phyloP scores from a whole-genome alignment of 441 rosid species.

The Arabidopsis hybrid region DNA sequence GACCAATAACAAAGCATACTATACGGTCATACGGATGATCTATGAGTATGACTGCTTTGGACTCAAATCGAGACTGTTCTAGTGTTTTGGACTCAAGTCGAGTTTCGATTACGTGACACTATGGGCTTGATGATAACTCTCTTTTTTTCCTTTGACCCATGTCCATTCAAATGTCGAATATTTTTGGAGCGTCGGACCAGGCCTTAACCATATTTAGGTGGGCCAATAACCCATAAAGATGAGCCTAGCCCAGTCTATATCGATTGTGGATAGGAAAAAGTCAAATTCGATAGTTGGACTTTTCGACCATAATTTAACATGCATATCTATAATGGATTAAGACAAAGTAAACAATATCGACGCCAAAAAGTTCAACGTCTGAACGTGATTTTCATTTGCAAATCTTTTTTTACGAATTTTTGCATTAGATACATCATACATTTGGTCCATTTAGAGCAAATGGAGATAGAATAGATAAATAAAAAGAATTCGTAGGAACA shows the following conservation, averaged over 20 bases:
- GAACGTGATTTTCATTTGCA: neutral
- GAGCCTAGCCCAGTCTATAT: neutral
- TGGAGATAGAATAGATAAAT: neutral
- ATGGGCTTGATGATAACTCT: conserved; percentile 19
- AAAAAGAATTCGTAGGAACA: conserved; percentile 34
- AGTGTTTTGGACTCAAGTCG: neutral
- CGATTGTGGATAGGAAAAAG: neutral
- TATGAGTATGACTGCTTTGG: conserved; percentile 16
- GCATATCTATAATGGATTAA: too few relatives aligned
- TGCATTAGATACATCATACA: neutral
- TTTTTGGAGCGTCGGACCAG: neutral
- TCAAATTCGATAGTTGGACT: neutral
- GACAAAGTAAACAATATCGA: neutral
- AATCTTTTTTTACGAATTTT: neutral
- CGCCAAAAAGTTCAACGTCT: neutral
- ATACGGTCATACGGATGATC: conserved; percentile 23
- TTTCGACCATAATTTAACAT: neutral
- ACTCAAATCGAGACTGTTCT: too few relatives aligned
- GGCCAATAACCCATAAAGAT: neutral
- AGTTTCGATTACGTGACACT: neutral
- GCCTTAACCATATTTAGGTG: neutral
- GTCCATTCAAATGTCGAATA: neutral
- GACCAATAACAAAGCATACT: conserved; percentile 16
- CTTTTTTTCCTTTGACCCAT: neutral
- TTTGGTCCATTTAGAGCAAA: neutral